Evolutionary conservation across 805 yeast genomes (phyloP), one percentile per base, ranked within the genome.

Genomic region (Ogataea pini): DNA sequence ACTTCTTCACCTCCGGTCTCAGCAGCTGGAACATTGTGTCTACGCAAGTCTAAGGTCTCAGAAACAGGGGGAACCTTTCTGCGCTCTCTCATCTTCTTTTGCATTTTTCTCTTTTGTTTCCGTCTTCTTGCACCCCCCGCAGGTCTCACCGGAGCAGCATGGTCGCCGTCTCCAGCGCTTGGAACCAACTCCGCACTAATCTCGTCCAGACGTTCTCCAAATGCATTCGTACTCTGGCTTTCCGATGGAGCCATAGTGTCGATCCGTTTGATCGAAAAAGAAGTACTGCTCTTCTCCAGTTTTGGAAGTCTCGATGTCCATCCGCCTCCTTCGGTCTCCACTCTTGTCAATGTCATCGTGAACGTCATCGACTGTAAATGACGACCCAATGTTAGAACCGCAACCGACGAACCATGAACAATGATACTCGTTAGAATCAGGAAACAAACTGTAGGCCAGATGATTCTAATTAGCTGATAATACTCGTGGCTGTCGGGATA

Each of bases 241-340:
- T 45, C 52, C 3, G 58, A 47, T 13, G 76, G 71, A 16, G 76
- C 78, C 54, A 70, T 70, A 0, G 96, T 88, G 61, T 89, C 97
- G 38, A 89, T 79, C 60, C 96, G 78, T 50, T 86, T 91, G 52
- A 91, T 76, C 1, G 96, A 89, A 57, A 87, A 82, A 0, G 94
- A 82, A 24, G 91, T 78, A 7, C 90, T 86, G 12, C 74, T 71
- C 46, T 78, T 79, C 45, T 86, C 94, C 64, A 89, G 71, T 36
- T 85, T 79, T 27, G 96, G 97, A 57, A 92, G 76, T 66, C 97
- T 82, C 46, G 83, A 77, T 72, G 91, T 80, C 98, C 99, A 94
- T 7, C 97, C 97, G 87, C 24, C 86, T 73, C 55, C 77, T 72
- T 34, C 75, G 69, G 64, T 72, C 67, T 82, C 84, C 19, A 79